Evolutionary conservation across 805 yeast species (phyloP), one percentile per base, ranked within the genome.

Genomic region (Brettanomyces nanus): DNA sequence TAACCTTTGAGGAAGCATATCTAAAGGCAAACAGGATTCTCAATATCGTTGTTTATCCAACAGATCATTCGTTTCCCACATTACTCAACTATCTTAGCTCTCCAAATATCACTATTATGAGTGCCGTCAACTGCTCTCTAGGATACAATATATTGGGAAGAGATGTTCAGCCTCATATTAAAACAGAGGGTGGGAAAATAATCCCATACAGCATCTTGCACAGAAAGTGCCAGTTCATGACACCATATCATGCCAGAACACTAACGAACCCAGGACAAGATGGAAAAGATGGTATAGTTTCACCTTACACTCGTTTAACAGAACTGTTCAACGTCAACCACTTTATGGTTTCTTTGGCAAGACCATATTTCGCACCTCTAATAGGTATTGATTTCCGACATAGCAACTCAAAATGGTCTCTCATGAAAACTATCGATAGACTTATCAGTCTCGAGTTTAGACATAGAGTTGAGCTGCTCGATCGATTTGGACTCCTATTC

Each of bases 271-370:
- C 41, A 37, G 28, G 32, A 6, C 39, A 39, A 2, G 40, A 42
- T 20, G n/a, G 6, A 9, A 14, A 18, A 11, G 20, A 22, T 10
- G 27, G 19, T 17, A 33, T 27, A 29, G 50, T 46, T 10, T 75
- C 81, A 9, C 95, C 97, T 0, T 90, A 90, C 54, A 83, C 92
- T 1, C 66, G 95, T 38, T 69, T 90, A 34, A 82, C 96, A 0
- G 97, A 92, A 56, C 68, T 90, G 41, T 92, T 90, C 65, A 92
- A 92, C 51, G 97, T 92, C 19, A 92, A 92, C 59, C 94, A 89
- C 58, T 90, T 86, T 53, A 69, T 92, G 22, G 89, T 89, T 1
- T 85, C 96, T 17, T 67, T 90, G 46, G 95, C 97, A 6, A 71
- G 97, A 44, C 97, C 97, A 1, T 92, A 90, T 52, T 65, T 90